Conservation (phyloP, 129 eudicot species). For the Logfia minima region DNA sequence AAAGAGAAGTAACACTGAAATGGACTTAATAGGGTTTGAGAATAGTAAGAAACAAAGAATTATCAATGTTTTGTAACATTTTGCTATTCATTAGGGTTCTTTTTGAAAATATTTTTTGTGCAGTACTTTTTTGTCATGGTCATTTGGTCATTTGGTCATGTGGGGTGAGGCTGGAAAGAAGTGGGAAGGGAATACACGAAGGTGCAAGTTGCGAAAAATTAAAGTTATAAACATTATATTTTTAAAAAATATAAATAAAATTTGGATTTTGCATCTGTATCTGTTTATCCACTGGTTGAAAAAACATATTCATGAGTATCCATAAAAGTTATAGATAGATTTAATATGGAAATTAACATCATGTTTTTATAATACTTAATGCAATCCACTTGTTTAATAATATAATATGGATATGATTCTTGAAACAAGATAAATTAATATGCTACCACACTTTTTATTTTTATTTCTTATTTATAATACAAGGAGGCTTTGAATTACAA, state of each 20-base stretch:
- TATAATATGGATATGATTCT: neutral
- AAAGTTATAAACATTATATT: neutral
- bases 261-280: neutral
- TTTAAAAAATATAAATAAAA: neutral
- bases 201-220: conserved; percentile 25
- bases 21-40: conserved; percentile 52
- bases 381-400: neutral
- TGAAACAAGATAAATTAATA: neutral
- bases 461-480: no score
- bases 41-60: conserved; percentile 67
- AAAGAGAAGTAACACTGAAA: conserved; percentile 45
- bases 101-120: neutral
- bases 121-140: conserved; percentile 10
- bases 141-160: conserved; percentile 4
- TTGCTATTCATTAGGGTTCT: conserved; percentile 18
- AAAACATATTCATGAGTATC: conserved; percentile 15
- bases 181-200: conserved; percentile 23
- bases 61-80: conserved; percentile 51
- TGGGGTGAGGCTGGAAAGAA: conserved; percentile 21
- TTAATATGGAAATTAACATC: neutral
- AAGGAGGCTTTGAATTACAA: no score
- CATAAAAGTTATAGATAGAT: neutral
- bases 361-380: neutral
- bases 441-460: neutral
- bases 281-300: neutral